These are phyloP conservation scores for Magnaporthiopsis rhizophila DNA, from an alignment of 2,329 filamentous ascomycete species.

Conservation along the genomic window DNA sequence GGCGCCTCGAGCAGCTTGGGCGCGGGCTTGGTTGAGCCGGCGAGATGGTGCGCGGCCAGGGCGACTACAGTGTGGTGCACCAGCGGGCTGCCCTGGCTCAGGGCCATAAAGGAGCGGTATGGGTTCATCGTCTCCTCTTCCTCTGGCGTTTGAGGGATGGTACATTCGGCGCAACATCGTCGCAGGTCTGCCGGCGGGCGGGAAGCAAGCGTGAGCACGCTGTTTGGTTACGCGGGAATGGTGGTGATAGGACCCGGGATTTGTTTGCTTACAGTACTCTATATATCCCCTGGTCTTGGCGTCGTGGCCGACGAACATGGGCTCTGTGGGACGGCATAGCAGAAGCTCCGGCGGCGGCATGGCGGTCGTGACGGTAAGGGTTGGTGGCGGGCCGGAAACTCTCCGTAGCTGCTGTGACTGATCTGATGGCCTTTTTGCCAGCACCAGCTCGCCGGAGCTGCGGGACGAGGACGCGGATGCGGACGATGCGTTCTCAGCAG, in stretches of 20 bases:
- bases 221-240: neutral
- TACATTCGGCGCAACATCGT: conserved; percentile 3
- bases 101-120: neutral
- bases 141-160: neutral
- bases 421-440: neutral
- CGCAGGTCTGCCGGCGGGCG: neutral
- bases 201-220: neutral
- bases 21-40: conserved; percentile 5
- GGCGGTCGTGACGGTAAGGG: neutral
- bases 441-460: neutral
- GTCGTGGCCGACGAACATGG: neutral
- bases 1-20: conserved; percentile 4
- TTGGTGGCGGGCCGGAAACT: neutral
- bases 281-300: neutral
- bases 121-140: conserved; percentile 1
- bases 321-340: neutral
- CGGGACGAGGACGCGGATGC: neutral
- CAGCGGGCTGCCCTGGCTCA: neutral
- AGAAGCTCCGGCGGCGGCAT: neutral
- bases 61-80: conserved; percentile 5
- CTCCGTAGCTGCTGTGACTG: neutral
- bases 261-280: neutral
- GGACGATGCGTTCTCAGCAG: neutral
- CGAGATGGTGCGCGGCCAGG: conserved; percentile 5
- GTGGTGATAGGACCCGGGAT: neutral